These are phyloP conservation scores for Talaromyces sp. DNA, from an alignment of 2,329 filamentous ascomycete genomes.

Conservation along the genomic window DNA sequence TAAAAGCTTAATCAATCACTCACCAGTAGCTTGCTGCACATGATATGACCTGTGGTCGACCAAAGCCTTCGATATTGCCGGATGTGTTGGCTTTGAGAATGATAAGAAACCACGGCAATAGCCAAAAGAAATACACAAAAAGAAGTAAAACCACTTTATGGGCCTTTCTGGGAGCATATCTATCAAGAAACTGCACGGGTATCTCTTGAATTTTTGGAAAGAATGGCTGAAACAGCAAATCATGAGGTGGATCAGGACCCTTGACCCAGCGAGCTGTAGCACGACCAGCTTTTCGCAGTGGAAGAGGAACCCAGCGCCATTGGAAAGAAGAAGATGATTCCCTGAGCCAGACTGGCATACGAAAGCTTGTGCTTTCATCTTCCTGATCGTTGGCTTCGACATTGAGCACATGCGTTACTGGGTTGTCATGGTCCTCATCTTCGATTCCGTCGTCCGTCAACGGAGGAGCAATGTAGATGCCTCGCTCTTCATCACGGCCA, in stretches of 20 bases:
- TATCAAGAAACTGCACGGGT: slow-evolving; percentile 41
- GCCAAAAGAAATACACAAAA: slow-evolving; percentile 43
- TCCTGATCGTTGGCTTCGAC: slow-evolving; percentile 7
- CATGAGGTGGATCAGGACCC: slow-evolving; percentile 44
- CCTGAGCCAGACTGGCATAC: slow-evolving; percentile 45
- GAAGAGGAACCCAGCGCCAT: slow-evolving; percentile 46
- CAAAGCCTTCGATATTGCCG: slow-evolving; percentile 47
- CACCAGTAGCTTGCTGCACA: slow-evolving; percentile 46
- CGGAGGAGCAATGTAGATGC: slow-evolving; percentile 8
- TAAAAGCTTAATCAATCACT: not conserved
- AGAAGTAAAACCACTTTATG: slow-evolving; percentile 42
- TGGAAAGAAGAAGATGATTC: slow-evolving; percentile 45
- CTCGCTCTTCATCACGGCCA: slow-evolving; percentile 11
- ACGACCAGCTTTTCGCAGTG: slow-evolving; percentile 41
- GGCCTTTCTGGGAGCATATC: slow-evolving; percentile 42
- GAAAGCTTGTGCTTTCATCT: slow-evolving; percentile 2
- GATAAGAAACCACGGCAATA: slow-evolving; percentile 44
- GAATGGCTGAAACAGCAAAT: slow-evolving; percentile 42
- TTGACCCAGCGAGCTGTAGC: slow-evolving; percentile 43
- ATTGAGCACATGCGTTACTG: not conserved
- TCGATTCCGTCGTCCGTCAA: slow-evolving; percentile 11
- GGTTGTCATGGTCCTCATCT: slow-evolving; percentile 3
- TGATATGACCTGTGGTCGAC: slow-evolving; percentile 41
- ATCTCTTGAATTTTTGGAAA: slow-evolving; percentile 45
- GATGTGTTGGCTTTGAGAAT: slow-evolving; percentile 43